Evolutionary conservation across 192 early-diverging fungal genomes (phyloP), one percentile per base, ranked within the genome.

Genomic region (Backusella tuberculispora): DNA sequence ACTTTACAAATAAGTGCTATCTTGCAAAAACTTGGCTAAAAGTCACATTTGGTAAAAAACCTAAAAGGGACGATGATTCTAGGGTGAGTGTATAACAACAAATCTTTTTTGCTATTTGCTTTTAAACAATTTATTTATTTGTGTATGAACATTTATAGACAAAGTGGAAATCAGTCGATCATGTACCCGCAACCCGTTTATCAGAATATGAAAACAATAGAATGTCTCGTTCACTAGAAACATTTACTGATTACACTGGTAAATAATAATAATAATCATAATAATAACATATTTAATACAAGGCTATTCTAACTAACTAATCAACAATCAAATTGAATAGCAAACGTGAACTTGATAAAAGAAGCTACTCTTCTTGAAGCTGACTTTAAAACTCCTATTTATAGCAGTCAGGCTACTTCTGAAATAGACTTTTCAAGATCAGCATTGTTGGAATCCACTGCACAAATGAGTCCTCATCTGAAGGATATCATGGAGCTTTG

Each of bases 401-500:
- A 24, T 12, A 60, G 21, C 21, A 60, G 53, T 26, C 53, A 60
- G 12, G 53, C 53, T 60, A 60, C 53, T 60, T 26, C 24, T 60
- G 21, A 60, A 9, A 13, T 26, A 24, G 53, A 60, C 2, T 12
- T 24, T 60, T 60, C 53, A 60, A 60, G 12, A 4, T 13, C 21
- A 24, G 12, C n/a, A 60, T 24, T 60, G 26, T 13, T 24, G 2
- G 53, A 60, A 60, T 0, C 53, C 26, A 26, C 53, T 60, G 53
- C n/a, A 12, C 2, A 4, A 3, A 60, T 60, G 53, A 60, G 53
- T 24, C 21, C 53, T 13, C 53, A 60, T 8, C 4, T 60, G 21
- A 60, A 60, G 21, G 53, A 60, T 60, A 60, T 60, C 21, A 60
- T 60, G 53, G 53, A 24, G 5, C 53, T 60, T 60, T 60, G 53